Base-by-base conservation (phyloP, 2,329 filamentous ascomycete species). In the Colletotrichum chrysophilum region DNA sequence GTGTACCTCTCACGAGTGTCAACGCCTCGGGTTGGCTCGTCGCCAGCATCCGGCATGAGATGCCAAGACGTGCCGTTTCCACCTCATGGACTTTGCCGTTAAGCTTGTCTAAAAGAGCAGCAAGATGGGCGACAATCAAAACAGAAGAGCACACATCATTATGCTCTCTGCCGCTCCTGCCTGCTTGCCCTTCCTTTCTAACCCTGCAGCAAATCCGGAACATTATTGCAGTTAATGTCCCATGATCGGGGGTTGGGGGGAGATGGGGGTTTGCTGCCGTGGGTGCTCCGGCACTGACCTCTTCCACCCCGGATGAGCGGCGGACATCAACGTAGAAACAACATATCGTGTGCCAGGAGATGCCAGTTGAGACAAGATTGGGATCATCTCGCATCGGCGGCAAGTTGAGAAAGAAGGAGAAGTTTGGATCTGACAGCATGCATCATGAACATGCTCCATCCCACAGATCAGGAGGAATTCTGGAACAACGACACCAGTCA, bases 151-250 rank as follows among this genome's bases (percentile, higher is more conserved):
- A 34, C 55, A 48, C 72, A 60, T 70, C 52, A 28, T 38, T 30
- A 52, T 48, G 67, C 67, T 62, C 52, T 56, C 52, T 28, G 24
- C 60, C 58, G 28, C 56, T 56, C 43, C 30, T 66, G 30, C 30
- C 52, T 67, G 24, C 24, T 26, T 65, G 34, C 24, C 60, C 4
- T 34, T 18, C 36, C 36, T 10, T 30, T 14, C 36, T 18, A 74
- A 72, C 76, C 75, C 77, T 78, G 77, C 52, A 71, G 77, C n/a
- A 76, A 76, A 77, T 77, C 77, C 77, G 77, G 77, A 76, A 77
- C 72, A 77, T 76, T 74, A 69, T 69, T 58, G 70, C 68, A 67
- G 28, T 67, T 55, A 62, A 71, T 67, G 72, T 56, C 68, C 74
- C 74, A 64, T 70, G 48, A 66, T 74, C 70, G 43, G 62, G 69